Conservation (phyloP, 495 filamentous ascomycete genomes). For the Penicillium psychrofluorescens region DNA sequence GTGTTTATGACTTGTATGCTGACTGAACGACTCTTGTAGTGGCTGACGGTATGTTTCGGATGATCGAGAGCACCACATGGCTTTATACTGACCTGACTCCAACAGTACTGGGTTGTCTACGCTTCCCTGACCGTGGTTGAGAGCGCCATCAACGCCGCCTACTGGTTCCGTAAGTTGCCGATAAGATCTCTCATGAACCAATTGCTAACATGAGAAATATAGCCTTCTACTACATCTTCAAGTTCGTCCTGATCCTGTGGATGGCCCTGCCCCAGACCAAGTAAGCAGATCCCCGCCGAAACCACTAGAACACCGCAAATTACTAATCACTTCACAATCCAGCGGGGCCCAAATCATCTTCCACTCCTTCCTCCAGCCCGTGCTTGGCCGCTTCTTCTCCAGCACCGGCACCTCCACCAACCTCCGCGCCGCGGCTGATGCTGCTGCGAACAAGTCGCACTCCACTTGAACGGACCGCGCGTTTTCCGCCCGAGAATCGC, state of each 20-base stretch:
- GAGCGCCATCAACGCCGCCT: constrained; percentile 86
- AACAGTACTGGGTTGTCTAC: constrained; percentile 95
- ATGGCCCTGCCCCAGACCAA: constrained; percentile 87
- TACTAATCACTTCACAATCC: constrained; percentile 17
- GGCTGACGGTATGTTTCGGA: constrained; percentile 55
- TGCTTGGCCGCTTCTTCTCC: constrained; percentile 85
- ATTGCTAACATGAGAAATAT: background rate
- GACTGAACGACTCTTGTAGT: constrained; percentile 28
- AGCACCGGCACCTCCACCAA: constrained; percentile 72
- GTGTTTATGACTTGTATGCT: constrained; percentile 5
- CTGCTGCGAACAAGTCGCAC: constrained; percentile 53
- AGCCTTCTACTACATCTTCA: constrained; percentile 99
- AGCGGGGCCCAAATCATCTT: constrained; percentile 96
- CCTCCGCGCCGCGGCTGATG: constrained; percentile 85
- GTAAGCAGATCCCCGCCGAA: constrained; percentile 44
- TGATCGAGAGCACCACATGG: background rate
- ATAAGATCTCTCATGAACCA: too few species aligned
- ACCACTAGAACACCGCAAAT: too few species aligned
- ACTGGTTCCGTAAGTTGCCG: constrained; percentile 80
- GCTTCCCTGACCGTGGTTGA: constrained; percentile 89
- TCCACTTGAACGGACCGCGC: constrained; percentile 13
- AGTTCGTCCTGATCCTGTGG: constrained; percentile 95
- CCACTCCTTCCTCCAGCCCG: constrained; percentile 87
- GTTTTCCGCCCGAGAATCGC: constrained; percentile 11
- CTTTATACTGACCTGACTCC: constrained; percentile 10